Evolutionary conservation across 257 asterid genomes (phyloP).

Genomic region (Jaltomata sinuosa): DNA sequence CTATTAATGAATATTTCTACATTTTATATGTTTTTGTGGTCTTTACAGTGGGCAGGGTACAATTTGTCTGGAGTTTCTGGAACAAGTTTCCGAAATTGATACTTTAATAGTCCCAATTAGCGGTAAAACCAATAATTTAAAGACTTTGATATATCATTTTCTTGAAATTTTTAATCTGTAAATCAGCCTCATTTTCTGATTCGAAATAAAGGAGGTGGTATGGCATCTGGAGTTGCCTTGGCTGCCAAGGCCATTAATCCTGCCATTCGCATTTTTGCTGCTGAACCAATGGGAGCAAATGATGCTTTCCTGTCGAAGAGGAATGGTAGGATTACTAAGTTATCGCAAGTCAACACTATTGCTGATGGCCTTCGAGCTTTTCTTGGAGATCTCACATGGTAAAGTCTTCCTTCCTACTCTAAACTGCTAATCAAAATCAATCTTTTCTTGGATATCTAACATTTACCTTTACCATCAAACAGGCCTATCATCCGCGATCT

Average conservation of each 20-base stretch:
- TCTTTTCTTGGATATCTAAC: too few species aligned
- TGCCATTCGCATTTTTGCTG: constrained; percentile 59
- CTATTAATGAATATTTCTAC: neutral
- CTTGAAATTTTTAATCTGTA: neutral
- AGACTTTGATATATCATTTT: neutral
- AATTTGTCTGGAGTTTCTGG: constrained; percentile 69
- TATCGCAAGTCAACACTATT: constrained; percentile 60
- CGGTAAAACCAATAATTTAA: constrained; percentile 33
- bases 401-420: neutral
- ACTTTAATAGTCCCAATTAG: constrained; percentile 77
- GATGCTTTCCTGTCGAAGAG: constrained; percentile 75
- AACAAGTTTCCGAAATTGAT: constrained; percentile 66
- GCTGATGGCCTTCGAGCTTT: constrained; percentile 90
- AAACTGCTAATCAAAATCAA: too few species aligned
- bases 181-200: neutral
- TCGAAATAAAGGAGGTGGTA: constrained; percentile 61
- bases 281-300: constrained; percentile 88
- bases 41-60: constrained; percentile 85
- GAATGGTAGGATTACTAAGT: constrained; percentile 49
- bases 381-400: constrained; percentile 89
- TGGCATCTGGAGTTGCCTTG: constrained; percentile 81
- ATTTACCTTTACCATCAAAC: neutral
- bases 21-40: neutral
- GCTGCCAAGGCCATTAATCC: constrained; percentile 86
- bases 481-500: constrained; percentile 92